Evolutionary conservation across 106 monocot species (phyloP), one percentile per base, ranked within the genome.

Genomic region (Posidonia australis): DNA sequence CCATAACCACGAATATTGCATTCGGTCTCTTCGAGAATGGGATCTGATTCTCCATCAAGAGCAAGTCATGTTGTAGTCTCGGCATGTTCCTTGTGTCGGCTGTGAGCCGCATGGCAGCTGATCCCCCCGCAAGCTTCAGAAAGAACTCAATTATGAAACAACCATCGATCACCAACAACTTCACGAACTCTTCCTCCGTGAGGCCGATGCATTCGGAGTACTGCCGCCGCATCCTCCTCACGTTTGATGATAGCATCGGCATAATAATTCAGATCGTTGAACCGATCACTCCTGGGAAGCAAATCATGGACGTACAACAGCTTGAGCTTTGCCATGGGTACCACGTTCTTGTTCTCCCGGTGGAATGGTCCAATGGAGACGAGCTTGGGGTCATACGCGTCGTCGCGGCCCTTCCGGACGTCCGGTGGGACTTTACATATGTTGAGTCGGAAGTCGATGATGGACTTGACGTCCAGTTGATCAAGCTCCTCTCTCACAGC

Each of bases 41-140:
- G 27, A 75, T 62, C 67, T 75, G 74, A 19, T 75, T 75, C 53
- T 75, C 74, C 42, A 78, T 51, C 60, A 72, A 54, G 46, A 72
- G 43, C 29, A 78, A 44, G 44, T 78, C 78, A 23, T 46, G 20
- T n/a, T 46, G 10, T 20, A 68, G 32, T 7, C 1, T 13, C 10
- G 54, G n/a, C 13, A 54, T n/a, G 10, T 23, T 43, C 11, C 43
- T 20, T 0, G 12, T 27, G n/a, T 24, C 5, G 43, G 20, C 13
- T 5, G 13, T 13, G 9, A 9, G 17, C 41, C 19, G 10, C 41
- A 22, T 13, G 0, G 13, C 25, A 17, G 5, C 10, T 10, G 3
- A 9, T 9, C 1, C 21, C 22, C n/a, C 36, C 2, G 36, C 0
- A 1, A 0, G 1, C 29, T 54, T 53, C 41, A 55, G 11, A 1